Evolutionary conservation across 1,284 basidiomycete species (phyloP).

Genomic region (Cryptococcus neoformans): DNA sequence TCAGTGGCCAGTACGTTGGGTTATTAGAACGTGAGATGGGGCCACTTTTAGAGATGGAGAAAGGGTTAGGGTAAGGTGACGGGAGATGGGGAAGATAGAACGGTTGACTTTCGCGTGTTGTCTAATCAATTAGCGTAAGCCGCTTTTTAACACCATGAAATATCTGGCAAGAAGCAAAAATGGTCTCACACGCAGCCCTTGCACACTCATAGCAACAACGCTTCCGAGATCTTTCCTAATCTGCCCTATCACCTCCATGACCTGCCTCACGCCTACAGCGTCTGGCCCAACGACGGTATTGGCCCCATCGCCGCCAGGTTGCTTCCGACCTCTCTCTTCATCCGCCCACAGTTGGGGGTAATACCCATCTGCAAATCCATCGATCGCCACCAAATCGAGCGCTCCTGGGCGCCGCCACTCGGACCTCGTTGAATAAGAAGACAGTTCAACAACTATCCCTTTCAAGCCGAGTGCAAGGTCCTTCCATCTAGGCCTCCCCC

Average conservation of each 20-base stretch:
- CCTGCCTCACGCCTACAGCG: slow-evolving; percentile 34
- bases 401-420: neutral
- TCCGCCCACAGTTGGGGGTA: slow-evolving; percentile 40
- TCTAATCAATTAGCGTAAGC: neutral
- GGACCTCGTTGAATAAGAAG: neutral
- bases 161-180: neutral
- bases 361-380: slow-evolving; percentile 43
- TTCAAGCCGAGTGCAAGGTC: slow-evolving; percentile 23
- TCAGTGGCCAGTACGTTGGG: slow-evolving; percentile 28
- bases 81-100: slow-evolving; percentile 42
- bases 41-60: slow-evolving; percentile 2
- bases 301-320: neutral
- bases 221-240: slow-evolving; percentile 37
- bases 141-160: neutral
- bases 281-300: slow-evolving; percentile 14
- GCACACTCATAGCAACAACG: slow-evolving; percentile 36
- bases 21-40: neutral
- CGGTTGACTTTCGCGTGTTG: slow-evolving; percentile 10
- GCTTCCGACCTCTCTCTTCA: slow-evolving; percentile 19
- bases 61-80: slow-evolving; percentile 38
- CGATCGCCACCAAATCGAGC: slow-evolving; percentile 34
- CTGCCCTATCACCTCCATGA: slow-evolving; percentile 31
- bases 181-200: slow-evolving; percentile 39
- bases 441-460: slow-evolving; percentile 6
- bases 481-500: slow-evolving; percentile 21